Percentiles rank a stretch among this genome's conserved stretches.
Evolutionary conservation across 352 stramenopile genomes (phyloP).

Genomic region (Phytopythium delawarense): DNA sequence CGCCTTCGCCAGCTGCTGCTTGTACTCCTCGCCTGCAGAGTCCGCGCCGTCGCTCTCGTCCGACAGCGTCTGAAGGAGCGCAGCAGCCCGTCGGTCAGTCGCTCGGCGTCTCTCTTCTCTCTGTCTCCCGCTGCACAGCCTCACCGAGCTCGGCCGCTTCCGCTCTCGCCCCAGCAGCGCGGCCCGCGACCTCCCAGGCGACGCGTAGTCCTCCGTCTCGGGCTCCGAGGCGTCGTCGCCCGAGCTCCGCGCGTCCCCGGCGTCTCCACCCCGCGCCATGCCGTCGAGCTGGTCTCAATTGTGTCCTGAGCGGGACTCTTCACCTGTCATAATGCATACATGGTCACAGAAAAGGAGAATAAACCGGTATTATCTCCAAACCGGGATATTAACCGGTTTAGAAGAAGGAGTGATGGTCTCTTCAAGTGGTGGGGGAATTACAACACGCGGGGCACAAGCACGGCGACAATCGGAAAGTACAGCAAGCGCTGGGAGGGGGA

Average conservation of each 20-base stretch:
- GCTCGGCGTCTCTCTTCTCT: not conserved
- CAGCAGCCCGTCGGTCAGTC: not conserved
- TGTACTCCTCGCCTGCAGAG: slow-evolving; percentile 15
- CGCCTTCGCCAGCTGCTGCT: slow-evolving; percentile 9
- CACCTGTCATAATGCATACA: not conserved
- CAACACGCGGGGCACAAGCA: too few relatives aligned
- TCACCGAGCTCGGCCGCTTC: slow-evolving; percentile 20
- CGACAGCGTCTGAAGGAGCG: slow-evolving; percentile 15
- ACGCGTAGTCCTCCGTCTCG: slow-evolving; percentile 17
- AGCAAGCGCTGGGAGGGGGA: not conserved
- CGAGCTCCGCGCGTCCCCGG: slow-evolving; percentile 9
- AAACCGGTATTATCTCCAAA: not conserved
- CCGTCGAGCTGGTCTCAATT: not conserved
- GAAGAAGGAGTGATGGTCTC: not conserved
- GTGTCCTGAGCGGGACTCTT: not conserved
- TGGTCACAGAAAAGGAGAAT: not conserved
- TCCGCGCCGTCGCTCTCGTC: slow-evolving; percentile 14
- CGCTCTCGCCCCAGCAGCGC: slow-evolving; percentile 19
- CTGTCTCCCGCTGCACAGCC: not conserved
- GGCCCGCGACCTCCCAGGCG: slow-evolving; percentile 14
- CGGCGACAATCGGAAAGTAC: not conserved
- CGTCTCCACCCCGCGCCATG: slow-evolving; percentile 4
- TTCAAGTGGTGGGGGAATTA: not conserved
- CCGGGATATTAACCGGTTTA: not conserved
- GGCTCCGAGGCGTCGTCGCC: slow-evolving; percentile 10